Evolutionary conservation across 768 basidiomycete genomes (phyloP).

Genomic region (Lyophyllum decastes): DNA sequence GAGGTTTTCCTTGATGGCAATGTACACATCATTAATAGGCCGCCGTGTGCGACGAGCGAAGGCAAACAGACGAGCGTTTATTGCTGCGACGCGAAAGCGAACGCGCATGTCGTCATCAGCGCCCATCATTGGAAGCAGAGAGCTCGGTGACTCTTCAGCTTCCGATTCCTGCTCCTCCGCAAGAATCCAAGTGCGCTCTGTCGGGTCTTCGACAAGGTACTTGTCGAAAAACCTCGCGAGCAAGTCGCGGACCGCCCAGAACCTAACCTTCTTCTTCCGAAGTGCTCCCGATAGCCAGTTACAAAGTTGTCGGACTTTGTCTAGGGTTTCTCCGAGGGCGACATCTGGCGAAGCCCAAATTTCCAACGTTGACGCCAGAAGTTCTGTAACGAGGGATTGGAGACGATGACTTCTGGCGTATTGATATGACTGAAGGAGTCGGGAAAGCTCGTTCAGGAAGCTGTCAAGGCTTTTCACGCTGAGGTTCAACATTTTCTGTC

Average conservation of each 20-base stretch:
- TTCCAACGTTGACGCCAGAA: conserved; percentile 64
- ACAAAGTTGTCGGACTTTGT: conserved; percentile 50
- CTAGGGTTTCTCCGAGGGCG: conserved; percentile 36
- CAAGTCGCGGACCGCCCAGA: conserved; percentile 71
- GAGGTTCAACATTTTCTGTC: conserved; percentile 56
- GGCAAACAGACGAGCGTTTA: conserved; percentile 61
- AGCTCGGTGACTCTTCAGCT: conserved; percentile 36
- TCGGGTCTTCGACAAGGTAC: conserved; percentile 63
- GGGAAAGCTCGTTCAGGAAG: conserved; percentile 55
- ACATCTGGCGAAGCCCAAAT: conserved; percentile 50
- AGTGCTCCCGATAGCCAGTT: conserved; percentile 54
- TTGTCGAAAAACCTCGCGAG: conserved; percentile 65
- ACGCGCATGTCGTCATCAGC: conserved; percentile 83
- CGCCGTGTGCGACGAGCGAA: conserved; percentile 37
- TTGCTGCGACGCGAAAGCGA: conserved; percentile 70
- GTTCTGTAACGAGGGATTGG: conserved; percentile 54
- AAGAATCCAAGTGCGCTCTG: conserved; percentile 48
- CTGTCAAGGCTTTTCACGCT: conserved; percentile 47
- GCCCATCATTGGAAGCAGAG: conserved; percentile 52
- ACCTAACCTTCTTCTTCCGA: conserved; percentile 40
- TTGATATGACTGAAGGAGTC: conserved; percentile 53
- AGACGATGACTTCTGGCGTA: conserved; percentile 55
- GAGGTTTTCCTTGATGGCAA: conserved; percentile 44
- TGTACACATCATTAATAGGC: conserved; percentile 44
- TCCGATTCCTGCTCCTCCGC: conserved; percentile 31